phyloP scores from a whole-genome alignment of 192 early-diverging fungal genomes.

The Backusella morwellensis region DNA sequence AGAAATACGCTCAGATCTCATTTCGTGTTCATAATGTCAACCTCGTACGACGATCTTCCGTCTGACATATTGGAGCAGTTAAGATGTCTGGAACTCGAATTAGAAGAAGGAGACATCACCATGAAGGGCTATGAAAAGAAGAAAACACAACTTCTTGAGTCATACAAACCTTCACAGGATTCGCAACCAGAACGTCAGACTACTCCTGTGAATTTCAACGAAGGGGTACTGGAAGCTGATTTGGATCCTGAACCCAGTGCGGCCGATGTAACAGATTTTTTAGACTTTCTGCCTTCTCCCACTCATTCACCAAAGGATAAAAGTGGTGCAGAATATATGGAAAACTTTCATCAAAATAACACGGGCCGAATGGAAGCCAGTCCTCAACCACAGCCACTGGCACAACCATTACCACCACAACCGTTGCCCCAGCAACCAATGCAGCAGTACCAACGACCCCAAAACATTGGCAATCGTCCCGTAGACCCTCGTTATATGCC shows the following conservation, averaged over 20 bases:
- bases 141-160: constrained; percentile 46
- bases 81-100: constrained; percentile 43
- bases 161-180: neutral
- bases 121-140: constrained; percentile 75
- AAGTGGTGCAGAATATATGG: neutral
- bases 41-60: constrained; percentile 28
- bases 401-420: neutral
- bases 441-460: neutral
- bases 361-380: neutral
- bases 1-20: neutral
- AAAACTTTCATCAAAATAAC: neutral
- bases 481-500: neutral
- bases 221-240: constrained; percentile 4
- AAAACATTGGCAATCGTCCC: neutral
- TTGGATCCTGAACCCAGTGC: constrained; percentile 31
- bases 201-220: neutral
- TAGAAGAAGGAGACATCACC: constrained; percentile 68
- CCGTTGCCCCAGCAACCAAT: neutral
- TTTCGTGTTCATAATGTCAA: constrained; percentile 16
- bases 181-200: neutral
- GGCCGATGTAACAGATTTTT: constrained; percentile 29
- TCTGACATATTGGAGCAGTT: constrained; percentile 20
- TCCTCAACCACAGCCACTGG: neutral
- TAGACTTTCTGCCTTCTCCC: constrained; percentile 35
- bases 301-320: constrained; percentile 20